Conservation (phyloP, 495 filamentous ascomycete species). For the Podospora didyma region DNA sequence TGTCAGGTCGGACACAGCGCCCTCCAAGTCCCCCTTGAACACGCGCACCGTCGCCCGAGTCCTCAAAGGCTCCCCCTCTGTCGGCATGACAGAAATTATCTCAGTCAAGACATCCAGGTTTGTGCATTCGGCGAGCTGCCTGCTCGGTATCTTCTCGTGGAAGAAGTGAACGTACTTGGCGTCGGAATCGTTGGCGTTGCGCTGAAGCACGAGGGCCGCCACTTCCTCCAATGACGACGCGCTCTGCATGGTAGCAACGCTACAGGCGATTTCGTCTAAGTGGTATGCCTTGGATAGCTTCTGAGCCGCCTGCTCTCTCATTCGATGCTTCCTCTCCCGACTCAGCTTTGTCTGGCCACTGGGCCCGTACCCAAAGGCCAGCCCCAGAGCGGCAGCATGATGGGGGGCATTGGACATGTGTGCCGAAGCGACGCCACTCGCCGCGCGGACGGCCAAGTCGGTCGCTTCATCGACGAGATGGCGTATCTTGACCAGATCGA, state of each 20-base stretch:
- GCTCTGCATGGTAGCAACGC: slow-evolving; percentile 78
- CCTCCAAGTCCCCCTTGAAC: slow-evolving; percentile 69
- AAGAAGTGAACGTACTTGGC: slow-evolving; percentile 85
- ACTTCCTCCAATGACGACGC: slow-evolving; percentile 76
- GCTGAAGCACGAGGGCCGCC: slow-evolving; percentile 64
- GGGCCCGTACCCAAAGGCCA: slow-evolving; percentile 52
- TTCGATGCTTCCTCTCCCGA: slow-evolving; percentile 66
- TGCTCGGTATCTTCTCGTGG: slow-evolving; percentile 78
- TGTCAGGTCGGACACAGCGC: slow-evolving; percentile 64
- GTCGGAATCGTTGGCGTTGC: slow-evolving; percentile 58
- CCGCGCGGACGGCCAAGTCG: slow-evolving; percentile 69
- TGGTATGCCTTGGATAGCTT: slow-evolving; percentile 71
- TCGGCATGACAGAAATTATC: slow-evolving; percentile 57
- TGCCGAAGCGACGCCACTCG: slow-evolving; percentile 63
- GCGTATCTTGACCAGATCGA: slow-evolving; percentile 75
- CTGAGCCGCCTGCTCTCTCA: slow-evolving; percentile 72
- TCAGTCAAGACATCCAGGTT: slow-evolving; percentile 60
- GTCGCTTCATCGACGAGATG: slow-evolving; percentile 73
- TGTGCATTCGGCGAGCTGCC: slow-evolving; percentile 71
- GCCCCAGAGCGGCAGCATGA: slow-evolving; percentile 54
- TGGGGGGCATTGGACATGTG: slow-evolving; percentile 50
- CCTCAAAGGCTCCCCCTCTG: slow-evolving; percentile 60
- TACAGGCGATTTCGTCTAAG: slow-evolving; percentile 75
- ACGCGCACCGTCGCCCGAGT: slow-evolving; percentile 69
- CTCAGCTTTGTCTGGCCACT: slow-evolving; percentile 63